Percentiles rank a stretch among this genome's conserved stretches.
Evolutionary conservation across 2,329 filamentous ascomycete species (phyloP).

Genomic region (Stemphylium lycopersici): DNA sequence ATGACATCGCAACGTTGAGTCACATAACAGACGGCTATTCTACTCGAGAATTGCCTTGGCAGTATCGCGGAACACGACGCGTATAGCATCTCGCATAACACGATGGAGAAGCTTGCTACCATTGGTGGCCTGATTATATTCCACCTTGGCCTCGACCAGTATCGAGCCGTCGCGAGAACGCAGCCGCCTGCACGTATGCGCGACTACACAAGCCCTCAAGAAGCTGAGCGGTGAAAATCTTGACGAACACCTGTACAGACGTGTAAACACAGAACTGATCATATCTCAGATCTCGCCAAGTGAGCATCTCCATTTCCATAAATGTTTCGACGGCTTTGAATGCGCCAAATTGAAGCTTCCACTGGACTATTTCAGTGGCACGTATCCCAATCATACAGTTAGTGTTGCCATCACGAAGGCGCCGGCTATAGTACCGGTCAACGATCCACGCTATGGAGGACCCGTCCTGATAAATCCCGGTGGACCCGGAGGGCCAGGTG

Average conservation of each 20-base stretch:
- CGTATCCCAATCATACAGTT: slow-evolving; percentile 33
- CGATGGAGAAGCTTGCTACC: background rate
- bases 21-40: slow-evolving; percentile 5
- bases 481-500: slow-evolving; percentile 52
- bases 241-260: background rate
- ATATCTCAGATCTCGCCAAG: slow-evolving; percentile 30
- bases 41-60: background rate
- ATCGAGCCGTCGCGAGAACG: background rate
- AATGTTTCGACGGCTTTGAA: slow-evolving; percentile 40
- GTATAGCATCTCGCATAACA: background rate
- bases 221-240: background rate
- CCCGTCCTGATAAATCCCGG: slow-evolving; percentile 53
- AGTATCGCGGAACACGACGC: background rate
- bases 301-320: slow-evolving; percentile 37
- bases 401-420: slow-evolving; percentile 43
- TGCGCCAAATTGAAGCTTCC: slow-evolving; percentile 46
- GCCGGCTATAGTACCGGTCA: slow-evolving; percentile 42
- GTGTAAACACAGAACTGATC: slow-evolving; percentile 17
- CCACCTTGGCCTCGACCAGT: background rate
- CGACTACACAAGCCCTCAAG: background rate
- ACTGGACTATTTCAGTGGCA: slow-evolving; percentile 48
- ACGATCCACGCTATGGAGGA: slow-evolving; percentile 49
- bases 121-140: background rate
- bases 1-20: background rate
- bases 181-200: background rate